Evolutionary conservation across 306 rosid genomes (phyloP), one percentile per base, ranked within the genome.

Genomic region (Inga laurina): DNA sequence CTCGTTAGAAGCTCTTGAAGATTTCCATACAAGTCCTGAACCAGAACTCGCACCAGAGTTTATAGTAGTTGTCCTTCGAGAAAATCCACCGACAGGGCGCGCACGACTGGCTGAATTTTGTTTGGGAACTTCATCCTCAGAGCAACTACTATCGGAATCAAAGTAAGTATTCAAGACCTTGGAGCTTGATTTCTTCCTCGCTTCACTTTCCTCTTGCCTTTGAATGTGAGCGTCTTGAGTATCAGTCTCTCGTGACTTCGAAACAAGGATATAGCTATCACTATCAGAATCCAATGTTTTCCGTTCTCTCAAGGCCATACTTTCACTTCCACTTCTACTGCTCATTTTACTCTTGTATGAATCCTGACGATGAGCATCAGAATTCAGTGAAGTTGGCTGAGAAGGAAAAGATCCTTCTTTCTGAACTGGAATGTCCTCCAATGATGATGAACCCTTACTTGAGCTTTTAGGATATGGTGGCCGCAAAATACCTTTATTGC

Each of bases 61-160:
- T 68, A 85, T 14, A 83, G 84, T 78, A 35, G 84, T 86, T 44
- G 94, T 91, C 82, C 99, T 93, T 81, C 89, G 84, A 70, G 99
- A 91, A 51, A 87, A 22, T 79, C 84, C 91, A 83, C 86, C 5
- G 71, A 72, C 86, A 74, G 83, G 94, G 54, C 77, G 87, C 12
- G 85, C 70, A 62, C 77, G 76, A 52, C 79, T 81, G 21, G 72
- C 77, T 83, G 88, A 74, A 67, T 74, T 83, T 84, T 79, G 89
- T 84, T 49, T 86, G 39, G 86, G 89, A 74, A 18, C 67, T 84
- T 87, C 92, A 65, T 88, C 90, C 78, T 90, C 97, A 41, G 84
- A 79, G 77, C 81, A 89, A 72, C 90, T 87, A 81, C 86, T 51
- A 57, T 85, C 87, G 21, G 89, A 90, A 85, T 88, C 92, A 62